These are phyloP conservation scores for Coemansia sp. DNA, from an alignment of 192 early-diverging fungal genomes.

Conservation along the genomic window DNA sequence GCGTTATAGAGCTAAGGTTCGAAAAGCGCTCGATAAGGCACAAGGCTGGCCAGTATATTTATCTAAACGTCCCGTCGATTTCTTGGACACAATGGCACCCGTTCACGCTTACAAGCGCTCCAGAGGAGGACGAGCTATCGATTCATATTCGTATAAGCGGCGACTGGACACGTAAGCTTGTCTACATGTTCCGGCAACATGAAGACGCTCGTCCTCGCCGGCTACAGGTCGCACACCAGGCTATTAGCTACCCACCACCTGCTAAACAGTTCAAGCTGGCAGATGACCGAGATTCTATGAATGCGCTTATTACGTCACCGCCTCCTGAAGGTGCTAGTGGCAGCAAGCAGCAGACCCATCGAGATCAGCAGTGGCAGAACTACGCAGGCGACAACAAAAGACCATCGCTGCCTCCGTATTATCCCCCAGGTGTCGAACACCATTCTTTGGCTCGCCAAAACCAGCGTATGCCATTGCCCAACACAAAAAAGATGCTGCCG, in stretches of 20 bases:
- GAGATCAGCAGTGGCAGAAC: background rate
- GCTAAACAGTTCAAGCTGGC: background rate
- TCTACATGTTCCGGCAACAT: slow-evolving; percentile 19
- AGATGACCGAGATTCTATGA: background rate
- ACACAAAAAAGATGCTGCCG: slow-evolving; percentile 22
- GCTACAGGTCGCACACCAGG: background rate
- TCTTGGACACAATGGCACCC: slow-evolving; percentile 76
- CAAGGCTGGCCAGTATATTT: slow-evolving; percentile 77
- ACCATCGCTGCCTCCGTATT: slow-evolving; percentile 8
- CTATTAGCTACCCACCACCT: background rate
- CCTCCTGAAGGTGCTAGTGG: background rate
- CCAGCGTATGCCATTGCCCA: background rate
- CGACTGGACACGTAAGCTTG: slow-evolving; percentile 68
- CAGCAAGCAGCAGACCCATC: background rate
- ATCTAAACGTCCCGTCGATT: slow-evolving; percentile 69
- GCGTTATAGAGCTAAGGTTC: slow-evolving; percentile 79
- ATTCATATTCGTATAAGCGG: slow-evolving; percentile 76
- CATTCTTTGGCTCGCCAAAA: slow-evolving; percentile 5
- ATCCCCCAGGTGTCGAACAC: slow-evolving; percentile 27
- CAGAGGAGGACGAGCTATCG: slow-evolving; percentile 70
- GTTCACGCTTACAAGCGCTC: slow-evolving; percentile 80
- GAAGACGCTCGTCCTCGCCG: background rate
- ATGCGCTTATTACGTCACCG: background rate
- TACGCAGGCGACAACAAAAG: slow-evolving; percentile 1
- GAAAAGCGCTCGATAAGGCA: slow-evolving; percentile 57